phyloP scores from a whole-genome alignment of 2,329 filamentous ascomycete genomes.

The Aspergillus candidus region DNA sequence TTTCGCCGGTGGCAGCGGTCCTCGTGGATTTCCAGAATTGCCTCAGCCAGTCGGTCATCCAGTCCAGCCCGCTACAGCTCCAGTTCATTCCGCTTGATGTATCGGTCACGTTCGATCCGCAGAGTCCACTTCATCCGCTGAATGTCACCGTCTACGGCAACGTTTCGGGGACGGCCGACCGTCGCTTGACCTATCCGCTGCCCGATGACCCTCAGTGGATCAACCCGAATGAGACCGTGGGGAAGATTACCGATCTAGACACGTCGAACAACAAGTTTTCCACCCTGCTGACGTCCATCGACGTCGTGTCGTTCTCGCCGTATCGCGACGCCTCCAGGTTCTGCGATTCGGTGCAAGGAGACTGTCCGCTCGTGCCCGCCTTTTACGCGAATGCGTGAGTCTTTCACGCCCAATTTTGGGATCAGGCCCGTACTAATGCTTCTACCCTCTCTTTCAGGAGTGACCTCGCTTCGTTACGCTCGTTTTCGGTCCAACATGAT shows the following conservation, averaged over 20 bases:
- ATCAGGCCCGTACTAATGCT: constrained; percentile 4
- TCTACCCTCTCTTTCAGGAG: constrained; percentile 24
- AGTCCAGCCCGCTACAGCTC: constrained; percentile 55
- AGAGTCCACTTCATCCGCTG: constrained; percentile 57
- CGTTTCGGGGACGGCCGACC: constrained; percentile 64
- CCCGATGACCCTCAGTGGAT: constrained; percentile 56
- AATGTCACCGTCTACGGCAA: constrained; percentile 83
- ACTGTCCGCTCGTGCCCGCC: constrained; percentile 69
- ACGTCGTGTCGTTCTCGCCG: constrained; percentile 72
- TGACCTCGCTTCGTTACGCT: constrained; percentile 54
- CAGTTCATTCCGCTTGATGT: constrained; percentile 75
- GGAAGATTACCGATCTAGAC: constrained; percentile 70
- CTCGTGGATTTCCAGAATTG: constrained; percentile 81
- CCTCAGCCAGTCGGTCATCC: constrained; percentile 54
- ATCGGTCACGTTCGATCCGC: constrained; percentile 65
- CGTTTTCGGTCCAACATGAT: constrained; percentile 66
- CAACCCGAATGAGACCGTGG: constrained; percentile 55
- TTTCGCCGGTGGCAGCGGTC: constrained; percentile 54
- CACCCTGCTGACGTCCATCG: constrained; percentile 65
- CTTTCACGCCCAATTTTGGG: background rate
- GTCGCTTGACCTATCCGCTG: constrained; percentile 51
- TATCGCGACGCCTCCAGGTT: constrained; percentile 57
- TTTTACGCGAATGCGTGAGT: constrained; percentile 55
- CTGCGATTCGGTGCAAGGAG: constrained; percentile 56
- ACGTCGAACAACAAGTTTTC: constrained; percentile 56